A percentile compares a stretch with the other conserved stretches of the same genome.
Conservation (phyloP, 371 early-diverging fungal species). For the Mucor indicus region DNA sequence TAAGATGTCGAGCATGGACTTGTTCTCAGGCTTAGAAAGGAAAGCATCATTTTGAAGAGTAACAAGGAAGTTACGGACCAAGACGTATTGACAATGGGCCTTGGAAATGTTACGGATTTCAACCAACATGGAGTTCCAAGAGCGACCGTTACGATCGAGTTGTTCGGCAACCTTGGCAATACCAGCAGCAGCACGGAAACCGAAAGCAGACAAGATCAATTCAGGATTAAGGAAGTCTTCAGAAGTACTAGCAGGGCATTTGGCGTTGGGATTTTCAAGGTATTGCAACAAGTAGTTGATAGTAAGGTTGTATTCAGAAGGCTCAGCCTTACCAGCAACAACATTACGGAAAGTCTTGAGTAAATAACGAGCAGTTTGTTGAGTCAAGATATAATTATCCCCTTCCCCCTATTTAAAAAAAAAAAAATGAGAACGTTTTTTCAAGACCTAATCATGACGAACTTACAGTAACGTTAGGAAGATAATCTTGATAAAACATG, state of each 20-base stretch:
- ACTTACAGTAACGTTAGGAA: slow-evolving; percentile 59
- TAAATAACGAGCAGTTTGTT: slow-evolving; percentile 71
- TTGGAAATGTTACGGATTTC: slow-evolving; percentile 61
- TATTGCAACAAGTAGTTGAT: slow-evolving; percentile 53
- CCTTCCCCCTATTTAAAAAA: slow-evolving; percentile 76
- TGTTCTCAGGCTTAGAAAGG: slow-evolving; percentile 24
- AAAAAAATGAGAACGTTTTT: not conserved
- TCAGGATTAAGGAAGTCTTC: slow-evolving; percentile 58
- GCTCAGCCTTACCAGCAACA: slow-evolving; percentile 48
- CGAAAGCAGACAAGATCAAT: slow-evolving; percentile 61
- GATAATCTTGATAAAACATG: slow-evolving; percentile 62
- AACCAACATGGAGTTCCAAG: slow-evolving; percentile 69
- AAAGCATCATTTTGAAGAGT: slow-evolving; percentile 39
- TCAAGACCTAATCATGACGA: not conserved
- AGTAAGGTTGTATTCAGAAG: slow-evolving; percentile 52
- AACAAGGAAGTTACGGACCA: slow-evolving; percentile 56
- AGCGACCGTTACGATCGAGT: slow-evolving; percentile 52
- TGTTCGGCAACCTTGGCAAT: slow-evolving; percentile 53
- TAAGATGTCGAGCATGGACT: slow-evolving; percentile 36
- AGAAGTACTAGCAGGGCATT: slow-evolving; percentile 41
- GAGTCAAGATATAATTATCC: slow-evolving; percentile 76
- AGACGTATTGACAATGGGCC: slow-evolving; percentile 68
- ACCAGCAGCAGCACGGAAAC: slow-evolving; percentile 65
- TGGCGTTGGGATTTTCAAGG: slow-evolving; percentile 50
- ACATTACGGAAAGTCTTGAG: slow-evolving; percentile 57